Percentiles rank a stretch among this genome's conserved stretches.
Conservation (phyloP, 345 rosid species). For the Geranium brycei region DNA sequence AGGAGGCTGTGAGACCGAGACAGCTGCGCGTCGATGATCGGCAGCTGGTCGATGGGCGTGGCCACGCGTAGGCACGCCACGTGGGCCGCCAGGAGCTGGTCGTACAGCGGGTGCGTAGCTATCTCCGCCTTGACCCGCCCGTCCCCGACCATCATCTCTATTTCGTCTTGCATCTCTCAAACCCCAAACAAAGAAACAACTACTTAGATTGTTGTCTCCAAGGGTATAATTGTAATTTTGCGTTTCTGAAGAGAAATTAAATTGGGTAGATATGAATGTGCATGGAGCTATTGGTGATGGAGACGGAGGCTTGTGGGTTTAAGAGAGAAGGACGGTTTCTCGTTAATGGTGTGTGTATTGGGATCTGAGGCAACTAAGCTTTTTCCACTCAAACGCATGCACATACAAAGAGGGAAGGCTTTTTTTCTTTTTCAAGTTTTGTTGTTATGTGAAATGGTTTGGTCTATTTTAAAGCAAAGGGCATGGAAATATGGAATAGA, state of each 20-base stretch:
- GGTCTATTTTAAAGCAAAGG: no score
- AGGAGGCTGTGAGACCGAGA: conserved; percentile 70
- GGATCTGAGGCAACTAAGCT: conserved; percentile 38
- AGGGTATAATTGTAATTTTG: no score
- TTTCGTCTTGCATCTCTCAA: conserved; percentile 57
- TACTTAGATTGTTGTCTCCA: no score
- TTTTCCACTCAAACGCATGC: no score
- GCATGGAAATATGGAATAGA: no score
- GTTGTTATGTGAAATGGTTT: neutral
- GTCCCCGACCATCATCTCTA: conserved; percentile 53
- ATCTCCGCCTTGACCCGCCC: conserved; percentile 73
- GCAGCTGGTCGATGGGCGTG: conserved; percentile 92
- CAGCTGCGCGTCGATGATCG: conserved; percentile 84
- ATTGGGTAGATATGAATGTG: no score
- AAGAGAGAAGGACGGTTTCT: no score
- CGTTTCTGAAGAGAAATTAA: no score
- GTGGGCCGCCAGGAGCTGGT: conserved; percentile 73
- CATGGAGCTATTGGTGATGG: neutral
- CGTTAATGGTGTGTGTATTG: conserved; percentile 20
- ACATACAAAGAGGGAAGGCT: conserved; percentile 6
- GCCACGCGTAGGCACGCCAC: conserved; percentile 87
- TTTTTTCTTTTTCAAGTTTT: no score
- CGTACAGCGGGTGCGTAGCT: conserved; percentile 72
- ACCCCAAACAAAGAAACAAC: no score
- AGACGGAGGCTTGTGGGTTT: conserved; percentile 1